Conservation (phyloP, 1,139 yeast genomes). For the Lodderomyces metapsilosis region DNA sequence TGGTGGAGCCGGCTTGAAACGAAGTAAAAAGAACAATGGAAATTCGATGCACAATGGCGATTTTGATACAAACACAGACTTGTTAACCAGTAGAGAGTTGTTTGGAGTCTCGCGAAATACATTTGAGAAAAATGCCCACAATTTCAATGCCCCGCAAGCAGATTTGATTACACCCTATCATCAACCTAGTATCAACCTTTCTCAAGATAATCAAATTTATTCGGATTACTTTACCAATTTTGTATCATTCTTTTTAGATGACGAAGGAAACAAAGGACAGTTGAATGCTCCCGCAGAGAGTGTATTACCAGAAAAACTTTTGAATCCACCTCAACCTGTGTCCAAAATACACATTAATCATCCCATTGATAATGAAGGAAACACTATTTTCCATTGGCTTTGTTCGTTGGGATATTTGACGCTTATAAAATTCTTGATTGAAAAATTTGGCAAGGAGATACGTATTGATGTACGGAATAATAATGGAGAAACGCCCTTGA, state of each 20-base stretch:
- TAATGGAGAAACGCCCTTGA: constrained; percentile 84
- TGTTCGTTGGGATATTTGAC: constrained; percentile 82
- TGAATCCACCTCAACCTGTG: constrained; percentile 44
- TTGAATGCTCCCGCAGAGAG: neutral
- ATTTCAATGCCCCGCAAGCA: constrained; percentile 1
- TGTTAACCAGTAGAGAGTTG: constrained; percentile 41
- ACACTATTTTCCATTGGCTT: constrained; percentile 95
- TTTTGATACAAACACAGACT: constrained; percentile 24
- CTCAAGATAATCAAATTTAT: constrained; percentile 21
- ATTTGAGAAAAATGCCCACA: constrained; percentile 31
- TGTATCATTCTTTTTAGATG: constrained; percentile 35
- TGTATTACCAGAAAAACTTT: constrained; percentile 31
- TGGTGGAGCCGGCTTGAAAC: constrained; percentile 5
- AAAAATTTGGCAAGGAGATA: constrained; percentile 37
- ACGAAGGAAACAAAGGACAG: constrained; percentile 23
- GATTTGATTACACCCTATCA: constrained; percentile 12
- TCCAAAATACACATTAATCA: constrained; percentile 64
- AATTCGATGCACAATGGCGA: constrained; percentile 5
- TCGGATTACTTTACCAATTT: constrained; percentile 38
- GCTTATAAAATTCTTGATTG: constrained; percentile 69
- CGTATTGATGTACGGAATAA: constrained; percentile 64
- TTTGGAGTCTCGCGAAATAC: constrained; percentile 46
- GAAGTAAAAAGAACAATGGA: constrained; percentile 2
- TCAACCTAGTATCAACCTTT: constrained; percentile 22
- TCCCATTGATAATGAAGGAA: constrained; percentile 90